Percentiles rank a stretch among this genome's conserved stretches.
Evolutionary conservation across 306 rosid genomes (phyloP).

Genomic region (Urtica urens): DNA sequence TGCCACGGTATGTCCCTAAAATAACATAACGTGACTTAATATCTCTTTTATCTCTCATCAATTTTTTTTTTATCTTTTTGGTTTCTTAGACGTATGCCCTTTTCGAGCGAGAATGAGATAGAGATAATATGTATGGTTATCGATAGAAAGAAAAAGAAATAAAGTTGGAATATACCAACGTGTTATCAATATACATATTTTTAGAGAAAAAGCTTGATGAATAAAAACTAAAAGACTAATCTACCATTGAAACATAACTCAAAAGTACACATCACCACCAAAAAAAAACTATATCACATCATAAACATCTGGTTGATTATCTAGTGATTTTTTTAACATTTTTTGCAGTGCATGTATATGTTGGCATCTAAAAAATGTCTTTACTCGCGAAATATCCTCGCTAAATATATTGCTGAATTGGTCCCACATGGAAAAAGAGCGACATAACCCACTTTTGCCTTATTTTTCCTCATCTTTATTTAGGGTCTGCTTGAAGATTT

Average conservation of each 20-base stretch:
- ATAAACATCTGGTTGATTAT: too few species aligned
- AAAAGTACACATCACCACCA: too few species aligned
- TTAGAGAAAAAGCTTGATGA: too few species aligned
- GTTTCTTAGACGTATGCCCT: not conserved
- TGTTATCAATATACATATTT: not conserved
- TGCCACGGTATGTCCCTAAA: constrained; percentile 47
- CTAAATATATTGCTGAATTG: not conserved
- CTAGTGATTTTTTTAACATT: too few species aligned
- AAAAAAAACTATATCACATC: too few species aligned
- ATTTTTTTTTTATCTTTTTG: not conserved
- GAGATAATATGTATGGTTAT: not conserved
- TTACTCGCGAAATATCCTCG: not conserved
- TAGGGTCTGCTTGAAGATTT: constrained; percentile 71
- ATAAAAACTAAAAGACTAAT: too few species aligned
- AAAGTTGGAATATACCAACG: constrained; percentile 2
- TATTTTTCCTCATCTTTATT: constrained; percentile 13
- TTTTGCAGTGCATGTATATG: too few species aligned
- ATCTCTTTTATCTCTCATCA: not conserved
- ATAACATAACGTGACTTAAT: not conserved
- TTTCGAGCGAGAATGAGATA: not conserved
- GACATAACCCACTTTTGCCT: not conserved
- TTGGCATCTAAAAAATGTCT: too few species aligned
- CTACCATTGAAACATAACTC: too few species aligned
- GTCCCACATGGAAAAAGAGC: constrained; percentile 4
- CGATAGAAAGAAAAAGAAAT: not conserved